phyloP scores from a whole-genome alignment of 148 eudicot species.

The Cornus suecica region DNA sequence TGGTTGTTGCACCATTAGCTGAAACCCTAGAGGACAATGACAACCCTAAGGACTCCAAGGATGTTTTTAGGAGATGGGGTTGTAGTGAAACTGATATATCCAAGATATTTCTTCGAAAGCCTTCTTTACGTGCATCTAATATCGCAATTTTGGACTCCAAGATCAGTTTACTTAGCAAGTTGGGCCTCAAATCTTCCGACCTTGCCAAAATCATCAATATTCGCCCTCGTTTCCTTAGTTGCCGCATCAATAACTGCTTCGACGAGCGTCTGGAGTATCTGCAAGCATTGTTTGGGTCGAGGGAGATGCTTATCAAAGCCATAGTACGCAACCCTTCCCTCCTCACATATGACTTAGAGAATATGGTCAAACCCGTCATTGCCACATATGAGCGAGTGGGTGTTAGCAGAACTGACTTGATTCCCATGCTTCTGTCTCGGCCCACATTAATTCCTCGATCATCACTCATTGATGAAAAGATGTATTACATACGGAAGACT shows the following conservation, averaged over 20 bases:
- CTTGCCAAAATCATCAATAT: slow-evolving; percentile 48
- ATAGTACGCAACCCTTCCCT: slow-evolving; percentile 73
- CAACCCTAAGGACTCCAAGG: slow-evolving; percentile 26
- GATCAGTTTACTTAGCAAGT: slow-evolving; percentile 35
- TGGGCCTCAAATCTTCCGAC: slow-evolving; percentile 46
- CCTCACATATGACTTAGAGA: slow-evolving; percentile 51
- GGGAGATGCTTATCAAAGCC: slow-evolving; percentile 46
- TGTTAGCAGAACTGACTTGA: slow-evolving; percentile 40
- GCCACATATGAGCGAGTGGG: slow-evolving; percentile 51
- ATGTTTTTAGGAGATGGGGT: slow-evolving; percentile 65
- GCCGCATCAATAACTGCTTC: slow-evolving; percentile 29
- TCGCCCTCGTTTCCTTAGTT: slow-evolving; percentile 58
- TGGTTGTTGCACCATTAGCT: slow-evolving; percentile 6
- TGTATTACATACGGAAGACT: slow-evolving; percentile 60
- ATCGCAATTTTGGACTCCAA: slow-evolving; percentile 42
- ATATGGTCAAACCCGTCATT: slow-evolving; percentile 42
- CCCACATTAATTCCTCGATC: slow-evolving; percentile 62
- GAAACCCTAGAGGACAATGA: slow-evolving; percentile 16
- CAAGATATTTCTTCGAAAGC: slow-evolving; percentile 38
- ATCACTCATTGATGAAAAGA: slow-evolving; percentile 47
- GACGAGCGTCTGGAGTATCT: slow-evolving; percentile 47
- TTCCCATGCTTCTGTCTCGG: slow-evolving; percentile 47
- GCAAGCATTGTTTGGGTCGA: slow-evolving; percentile 51
- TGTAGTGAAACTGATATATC: slow-evolving; percentile 46
- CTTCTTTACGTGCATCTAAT: slow-evolving; percentile 39